Evolutionary conservation across 805 yeast genomes (phyloP), one percentile per base, ranked within the genome.

Genomic region (Spathaspora hagerdaliae): DNA sequence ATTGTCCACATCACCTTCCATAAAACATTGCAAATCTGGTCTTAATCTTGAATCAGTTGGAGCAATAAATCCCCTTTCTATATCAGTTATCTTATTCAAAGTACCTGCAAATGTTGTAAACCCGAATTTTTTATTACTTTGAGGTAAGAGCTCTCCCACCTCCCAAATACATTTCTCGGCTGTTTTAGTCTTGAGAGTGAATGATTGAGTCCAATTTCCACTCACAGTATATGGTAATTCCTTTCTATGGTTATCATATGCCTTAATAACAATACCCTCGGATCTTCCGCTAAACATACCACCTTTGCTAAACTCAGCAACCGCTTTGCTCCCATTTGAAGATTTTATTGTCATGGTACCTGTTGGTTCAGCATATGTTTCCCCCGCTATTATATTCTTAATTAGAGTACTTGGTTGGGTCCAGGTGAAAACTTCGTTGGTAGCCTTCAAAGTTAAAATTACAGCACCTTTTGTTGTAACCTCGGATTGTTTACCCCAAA

Each of bases 401-500:
- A 94, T 67, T 55, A 87, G 75, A 0, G 95, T 82, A 1, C 86
- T 81, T 7, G 99, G 97, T 52, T 83, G 91, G 15, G 72, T 61
- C 92, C 96, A 94, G 50, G 81, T 79, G 57, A 82, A 87, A n/a
- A 69, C 70, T 55, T 87, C 96, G 1, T 88, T 90, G 0, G 83
- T 74, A 2, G 69, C 56, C 47, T 78, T 77, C 38, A 83, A 69
- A 2, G 73, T 71, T 34, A 94, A 69, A 38, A 74, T 76, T 4
- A 85, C 69, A 11, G 71, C 71, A 34, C 99, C 99, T 38, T 77
- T 80, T 52, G 88, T 87, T 39, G 78, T 77, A 46, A 94, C 69
- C 61, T 94, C 98, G 7, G 87, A 82, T 27, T 91, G 83, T 66
- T 92, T 94, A 41, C 98, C 97, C 96, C 97, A 92, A 57, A 88